phyloP scores from a whole-genome alignment of 73 alveolate species.

The Paramecium biaurelia region DNA sequence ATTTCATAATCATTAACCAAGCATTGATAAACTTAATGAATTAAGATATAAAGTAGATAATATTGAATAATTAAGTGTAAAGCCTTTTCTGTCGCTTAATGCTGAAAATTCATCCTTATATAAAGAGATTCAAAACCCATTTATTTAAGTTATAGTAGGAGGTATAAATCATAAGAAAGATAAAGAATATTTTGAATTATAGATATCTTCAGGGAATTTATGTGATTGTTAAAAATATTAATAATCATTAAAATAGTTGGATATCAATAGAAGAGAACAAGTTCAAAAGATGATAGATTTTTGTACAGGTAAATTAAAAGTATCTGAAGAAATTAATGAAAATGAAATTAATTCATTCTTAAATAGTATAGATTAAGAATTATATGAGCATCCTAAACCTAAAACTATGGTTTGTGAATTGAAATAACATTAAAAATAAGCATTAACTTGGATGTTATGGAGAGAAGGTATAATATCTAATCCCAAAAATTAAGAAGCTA shows the following conservation, averaged over 20 bases:
- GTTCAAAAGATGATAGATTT: background rate
- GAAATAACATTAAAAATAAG: slow-evolving; percentile 54
- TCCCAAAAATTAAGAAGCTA: background rate
- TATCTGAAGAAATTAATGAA: background rate
- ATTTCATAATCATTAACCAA: background rate
- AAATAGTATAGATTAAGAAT: background rate
- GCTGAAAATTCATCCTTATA: background rate
- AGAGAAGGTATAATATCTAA: slow-evolving; percentile 53
- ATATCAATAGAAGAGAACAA: background rate
- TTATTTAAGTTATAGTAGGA: background rate
- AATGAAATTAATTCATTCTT: background rate
- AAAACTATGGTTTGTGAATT: background rate
- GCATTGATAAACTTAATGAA: background rate
- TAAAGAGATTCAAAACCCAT: background rate
- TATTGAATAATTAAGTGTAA: background rate
- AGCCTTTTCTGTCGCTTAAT: background rate
- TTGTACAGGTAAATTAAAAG: background rate
- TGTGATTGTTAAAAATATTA: background rate
- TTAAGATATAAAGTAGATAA: background rate
- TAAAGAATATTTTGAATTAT: background rate
- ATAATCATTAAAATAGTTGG: background rate
- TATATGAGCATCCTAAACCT: background rate
- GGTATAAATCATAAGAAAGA: background rate
- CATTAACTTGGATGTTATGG: slow-evolving; percentile 69
- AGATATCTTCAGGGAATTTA: background rate